phyloP scores from a whole-genome alignment of 1,284 basidiomycete genomes.

The Ganoderma resinaceum region DNA sequence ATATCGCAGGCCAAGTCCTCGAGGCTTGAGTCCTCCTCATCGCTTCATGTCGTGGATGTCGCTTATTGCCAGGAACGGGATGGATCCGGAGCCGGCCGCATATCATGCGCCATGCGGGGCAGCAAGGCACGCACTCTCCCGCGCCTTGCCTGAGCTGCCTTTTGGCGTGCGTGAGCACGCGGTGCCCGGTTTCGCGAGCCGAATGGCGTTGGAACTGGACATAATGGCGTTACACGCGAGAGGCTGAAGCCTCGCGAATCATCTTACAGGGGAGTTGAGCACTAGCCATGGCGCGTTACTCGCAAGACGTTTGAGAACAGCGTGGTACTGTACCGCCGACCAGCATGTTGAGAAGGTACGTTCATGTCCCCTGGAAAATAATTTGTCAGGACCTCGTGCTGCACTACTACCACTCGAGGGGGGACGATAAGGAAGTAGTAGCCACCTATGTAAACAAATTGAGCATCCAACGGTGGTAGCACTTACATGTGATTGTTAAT shows the following conservation, averaged over 20 bases:
- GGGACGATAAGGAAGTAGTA: background rate
- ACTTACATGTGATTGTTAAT: background rate
- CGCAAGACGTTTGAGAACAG: background rate
- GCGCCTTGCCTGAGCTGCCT: background rate
- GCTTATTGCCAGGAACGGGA: background rate
- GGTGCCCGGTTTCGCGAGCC: background rate
- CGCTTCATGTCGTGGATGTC: background rate
- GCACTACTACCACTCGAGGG: background rate
- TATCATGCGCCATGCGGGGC: background rate
- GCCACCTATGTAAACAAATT: background rate
- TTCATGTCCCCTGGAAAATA: background rate
- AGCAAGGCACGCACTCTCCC: background rate
- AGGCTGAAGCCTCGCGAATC: no score
- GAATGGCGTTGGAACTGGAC: background rate
- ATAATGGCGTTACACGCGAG: constrained; percentile 1
- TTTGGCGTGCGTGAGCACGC: background rate
- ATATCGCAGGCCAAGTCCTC: background rate
- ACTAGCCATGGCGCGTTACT: no score
- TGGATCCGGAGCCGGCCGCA: background rate
- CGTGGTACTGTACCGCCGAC: background rate
- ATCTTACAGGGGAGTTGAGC: no score
- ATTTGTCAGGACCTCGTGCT: background rate
- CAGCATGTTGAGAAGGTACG: background rate
- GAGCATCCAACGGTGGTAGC: no score
- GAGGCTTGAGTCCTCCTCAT: background rate